Base-by-base conservation (phyloP, 2,329 filamentous ascomycete genomes). In the Phymatotrichopsis omnivora region DNA sequence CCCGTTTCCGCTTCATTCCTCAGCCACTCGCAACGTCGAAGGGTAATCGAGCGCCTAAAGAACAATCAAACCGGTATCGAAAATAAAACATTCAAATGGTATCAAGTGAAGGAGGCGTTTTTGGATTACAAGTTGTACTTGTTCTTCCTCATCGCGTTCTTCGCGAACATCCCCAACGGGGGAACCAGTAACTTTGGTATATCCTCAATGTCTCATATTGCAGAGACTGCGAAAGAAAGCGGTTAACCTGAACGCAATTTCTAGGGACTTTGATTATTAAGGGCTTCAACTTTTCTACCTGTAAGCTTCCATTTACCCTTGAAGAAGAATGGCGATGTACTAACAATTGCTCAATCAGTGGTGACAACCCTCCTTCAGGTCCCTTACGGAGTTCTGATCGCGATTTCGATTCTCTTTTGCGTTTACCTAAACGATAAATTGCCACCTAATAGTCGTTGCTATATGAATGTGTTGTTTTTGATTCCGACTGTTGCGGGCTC, bases 51-150 rank as follows among this genome's bases (percentile, higher is more conserved):
- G 29, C 67, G 74, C 19, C 59, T 78, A 39, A 64, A 71, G 2
- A 66, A 67, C 24, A 76, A 77, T 52, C 73, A 77, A 56, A 77
- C 74, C 0, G 74, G 74, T 5, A 66, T 76, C 3, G 73, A 76
- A 57, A 74, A 76, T 52, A 71, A 72, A 51, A 60, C 63, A 52
- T 60, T 76, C 46, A 75, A 76, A 55, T 68, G 66, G 45, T 64
- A 67, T 14, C 75, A 78, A 56, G 65, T 76, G 36, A 56, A 62
- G 10, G 75, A 78, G 53, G 73, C 73, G 0, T 72, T 75, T 36
- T 58, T 63, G 30, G 75, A 78, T 56, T 69, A 71, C 54, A 77
- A 78, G 60, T 66, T 74, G 0, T 77, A 74, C 60, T 63, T 78
- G 12, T 75, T 77, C 54, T 73, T 73, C 33, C 46, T 69, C 6